Evolutionary conservation across 345 rosid genomes (phyloP).

Genomic region (Clarkia xantiana): DNA sequence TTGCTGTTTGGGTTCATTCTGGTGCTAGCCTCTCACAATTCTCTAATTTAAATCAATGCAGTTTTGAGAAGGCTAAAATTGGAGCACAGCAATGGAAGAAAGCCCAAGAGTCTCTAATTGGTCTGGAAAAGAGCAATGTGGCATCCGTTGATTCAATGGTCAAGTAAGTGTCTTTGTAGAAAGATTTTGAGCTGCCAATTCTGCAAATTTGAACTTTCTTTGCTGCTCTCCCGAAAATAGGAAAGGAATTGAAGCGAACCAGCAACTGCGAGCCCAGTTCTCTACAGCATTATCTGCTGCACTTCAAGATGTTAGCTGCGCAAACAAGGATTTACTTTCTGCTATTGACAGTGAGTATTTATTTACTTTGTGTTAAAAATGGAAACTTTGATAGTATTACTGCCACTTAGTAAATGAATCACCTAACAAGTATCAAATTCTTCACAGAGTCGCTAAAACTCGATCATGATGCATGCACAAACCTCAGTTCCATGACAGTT

Average conservation of each 20-base stretch:
- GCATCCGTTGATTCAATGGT: conserved; percentile 77
- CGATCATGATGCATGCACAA: conserved; percentile 72
- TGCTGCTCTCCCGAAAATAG: conserved; percentile 15
- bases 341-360: conserved; percentile 66
- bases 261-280: conserved; percentile 43
- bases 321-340: conserved; percentile 46
- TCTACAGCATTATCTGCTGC: conserved; percentile 66
- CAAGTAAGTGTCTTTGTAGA: conserved; percentile 31
- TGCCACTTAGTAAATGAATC: not conserved
- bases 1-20: not conserved
- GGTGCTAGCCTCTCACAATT: not conserved
- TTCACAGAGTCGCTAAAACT: conserved; percentile 75
- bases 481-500: conserved; percentile 66
- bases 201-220: not conserved
- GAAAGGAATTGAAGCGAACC: conserved; percentile 70
- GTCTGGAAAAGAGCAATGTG: conserved; percentile 64
- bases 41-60: conserved; percentile 12
- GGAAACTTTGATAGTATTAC: too few species aligned
- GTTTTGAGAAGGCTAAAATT: conserved; percentile 61
- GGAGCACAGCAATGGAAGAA: conserved; percentile 76
- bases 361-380: not conserved
- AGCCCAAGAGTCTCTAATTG: conserved; percentile 75
- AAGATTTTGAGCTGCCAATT: not conserved
- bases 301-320: conserved; percentile 46
- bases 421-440: conserved; percentile 4